phyloP scores from a whole-genome alignment of 352 stramenopile species.

The Phytophthora chlamydospora region DNA sequence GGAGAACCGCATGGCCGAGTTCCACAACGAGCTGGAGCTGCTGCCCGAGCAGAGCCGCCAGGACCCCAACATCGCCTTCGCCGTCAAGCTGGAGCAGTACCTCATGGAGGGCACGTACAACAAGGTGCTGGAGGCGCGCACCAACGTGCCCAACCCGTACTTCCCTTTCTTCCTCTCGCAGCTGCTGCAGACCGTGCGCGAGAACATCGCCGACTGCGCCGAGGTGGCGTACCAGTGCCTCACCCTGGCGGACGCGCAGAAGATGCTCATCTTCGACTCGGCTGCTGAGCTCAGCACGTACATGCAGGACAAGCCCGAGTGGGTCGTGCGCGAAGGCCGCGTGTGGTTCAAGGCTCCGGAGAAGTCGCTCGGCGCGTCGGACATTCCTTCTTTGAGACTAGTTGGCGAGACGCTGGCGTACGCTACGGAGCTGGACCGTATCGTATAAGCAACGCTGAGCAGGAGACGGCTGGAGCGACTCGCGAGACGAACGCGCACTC shows the following conservation, averaged over 20 bases:
- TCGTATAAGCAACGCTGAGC: conserved; percentile 66
- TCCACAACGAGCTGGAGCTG: conserved; percentile 93
- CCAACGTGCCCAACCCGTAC: conserved; percentile 90
- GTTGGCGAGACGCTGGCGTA: conserved; percentile 96
- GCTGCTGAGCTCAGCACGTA: conserved; percentile 84
- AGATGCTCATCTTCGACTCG: conserved; percentile 94
- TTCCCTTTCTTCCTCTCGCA: conserved; percentile 96
- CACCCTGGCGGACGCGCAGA: conserved; percentile 83
- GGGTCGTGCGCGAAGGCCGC: conserved; percentile 81
- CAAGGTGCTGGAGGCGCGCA: conserved; percentile 89
- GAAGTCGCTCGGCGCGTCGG: conserved; percentile 84
- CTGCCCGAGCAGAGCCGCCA: conserved; percentile 82
- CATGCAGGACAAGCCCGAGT: conserved; percentile 91
- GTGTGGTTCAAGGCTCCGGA: conserved; percentile 92
- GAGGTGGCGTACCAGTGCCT: conserved; percentile 95
- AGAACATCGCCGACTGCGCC: conserved; percentile 96
- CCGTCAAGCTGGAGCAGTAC: conserved; percentile 92
- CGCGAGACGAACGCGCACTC: background rate
- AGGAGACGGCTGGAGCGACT: conserved; percentile 1
- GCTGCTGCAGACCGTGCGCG: conserved; percentile 93
- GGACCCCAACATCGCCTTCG: conserved; percentile 89
- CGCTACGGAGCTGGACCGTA: conserved; percentile 95
- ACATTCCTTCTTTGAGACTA: conserved; percentile 95
- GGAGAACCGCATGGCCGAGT: conserved; percentile 93
- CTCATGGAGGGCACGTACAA: conserved; percentile 95